These are phyloP conservation scores for Linanthus parryae DNA, from an alignment of 148 eudicot genomes.

Conservation along the genomic window DNA sequence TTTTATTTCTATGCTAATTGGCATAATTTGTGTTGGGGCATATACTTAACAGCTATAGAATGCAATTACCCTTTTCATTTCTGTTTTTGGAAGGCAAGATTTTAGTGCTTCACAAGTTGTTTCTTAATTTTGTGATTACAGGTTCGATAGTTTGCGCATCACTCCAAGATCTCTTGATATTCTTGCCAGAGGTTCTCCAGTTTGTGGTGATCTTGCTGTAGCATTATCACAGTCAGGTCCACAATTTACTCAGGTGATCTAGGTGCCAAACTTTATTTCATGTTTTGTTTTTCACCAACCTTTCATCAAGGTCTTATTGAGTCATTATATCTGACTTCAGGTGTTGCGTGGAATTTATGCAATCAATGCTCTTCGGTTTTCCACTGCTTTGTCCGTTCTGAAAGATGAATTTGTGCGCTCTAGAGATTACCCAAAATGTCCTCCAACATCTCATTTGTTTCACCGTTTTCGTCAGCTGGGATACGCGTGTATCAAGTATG, in stretches of 20 bases:
- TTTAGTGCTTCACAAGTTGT: constrained; percentile 5
- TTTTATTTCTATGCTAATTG: constrained; percentile 12
- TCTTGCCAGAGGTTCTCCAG: constrained; percentile 90
- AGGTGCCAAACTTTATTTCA: background rate
- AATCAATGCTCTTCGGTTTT: constrained; percentile 90
- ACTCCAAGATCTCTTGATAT: constrained; percentile 97
- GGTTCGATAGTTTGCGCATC: constrained; percentile 95
- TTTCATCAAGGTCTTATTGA: constrained; percentile 6
- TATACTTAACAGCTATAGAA: background rate
- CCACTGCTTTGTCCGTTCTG: constrained; percentile 90
- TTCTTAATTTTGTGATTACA: constrained; percentile 20
- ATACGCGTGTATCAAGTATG: constrained; percentile 94
- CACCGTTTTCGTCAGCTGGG: constrained; percentile 95
- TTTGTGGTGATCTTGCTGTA: constrained; percentile 99
- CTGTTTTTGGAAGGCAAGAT: background rate
- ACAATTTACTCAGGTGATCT: constrained; percentile 90
- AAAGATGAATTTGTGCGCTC: constrained; percentile 96
- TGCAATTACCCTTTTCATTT: background rate
- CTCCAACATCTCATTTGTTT: constrained; percentile 91
- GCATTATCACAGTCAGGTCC: constrained; percentile 95
- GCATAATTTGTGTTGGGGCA: background rate
- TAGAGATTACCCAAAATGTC: constrained; percentile 95
- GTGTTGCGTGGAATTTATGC: constrained; percentile 91
- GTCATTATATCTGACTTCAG: constrained; percentile 24
- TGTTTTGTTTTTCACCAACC: constrained; percentile 6